These are phyloP conservation scores for Phylloporus sp. DNA, from an alignment of 768 basidiomycete species.

Conservation along the genomic window DNA sequence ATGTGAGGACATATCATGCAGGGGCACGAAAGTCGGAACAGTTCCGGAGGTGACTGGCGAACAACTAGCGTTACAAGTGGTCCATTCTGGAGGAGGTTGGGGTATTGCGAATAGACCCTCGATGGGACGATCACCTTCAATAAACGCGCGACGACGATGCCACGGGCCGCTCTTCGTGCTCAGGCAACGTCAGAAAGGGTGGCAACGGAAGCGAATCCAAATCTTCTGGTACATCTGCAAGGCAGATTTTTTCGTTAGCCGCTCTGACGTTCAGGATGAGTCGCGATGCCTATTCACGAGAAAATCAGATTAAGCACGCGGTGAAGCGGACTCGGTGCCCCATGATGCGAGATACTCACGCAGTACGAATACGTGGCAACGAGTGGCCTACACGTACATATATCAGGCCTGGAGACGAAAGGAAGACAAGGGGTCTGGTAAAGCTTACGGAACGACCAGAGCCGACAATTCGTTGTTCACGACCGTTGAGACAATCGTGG, in stretches of 20 bases:
- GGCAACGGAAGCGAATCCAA: conserved; percentile 2
- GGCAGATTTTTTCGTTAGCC: not conserved
- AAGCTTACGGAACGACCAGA: conserved; percentile 15
- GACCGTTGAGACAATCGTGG: conserved; percentile 13
- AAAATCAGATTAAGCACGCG: not conserved
- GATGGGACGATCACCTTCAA: not conserved
- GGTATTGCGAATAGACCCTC: conserved; percentile 47
- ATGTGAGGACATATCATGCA: not conserved
- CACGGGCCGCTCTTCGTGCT: conserved; percentile 3
- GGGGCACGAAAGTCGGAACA: not conserved
- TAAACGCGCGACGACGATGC: conserved; percentile 10
- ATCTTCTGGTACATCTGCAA: conserved; percentile 1
- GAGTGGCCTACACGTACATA: conserved; percentile 9
- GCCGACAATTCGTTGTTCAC: conserved; percentile 10
- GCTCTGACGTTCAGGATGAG: conserved; percentile 19
- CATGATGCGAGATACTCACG: conserved; percentile 8
- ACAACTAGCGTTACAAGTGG: not conserved
- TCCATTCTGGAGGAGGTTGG: too few species aligned
- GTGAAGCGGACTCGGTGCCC: not conserved
- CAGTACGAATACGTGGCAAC: conserved; percentile 19
- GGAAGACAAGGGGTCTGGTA: not conserved
- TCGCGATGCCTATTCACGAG: conserved; percentile 12
- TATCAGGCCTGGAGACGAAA: not conserved
- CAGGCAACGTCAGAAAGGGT: not conserved
- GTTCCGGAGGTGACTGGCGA: not conserved